Conservation (phyloP, 192 early-diverging fungal genomes). For the Dispira parvispora region DNA sequence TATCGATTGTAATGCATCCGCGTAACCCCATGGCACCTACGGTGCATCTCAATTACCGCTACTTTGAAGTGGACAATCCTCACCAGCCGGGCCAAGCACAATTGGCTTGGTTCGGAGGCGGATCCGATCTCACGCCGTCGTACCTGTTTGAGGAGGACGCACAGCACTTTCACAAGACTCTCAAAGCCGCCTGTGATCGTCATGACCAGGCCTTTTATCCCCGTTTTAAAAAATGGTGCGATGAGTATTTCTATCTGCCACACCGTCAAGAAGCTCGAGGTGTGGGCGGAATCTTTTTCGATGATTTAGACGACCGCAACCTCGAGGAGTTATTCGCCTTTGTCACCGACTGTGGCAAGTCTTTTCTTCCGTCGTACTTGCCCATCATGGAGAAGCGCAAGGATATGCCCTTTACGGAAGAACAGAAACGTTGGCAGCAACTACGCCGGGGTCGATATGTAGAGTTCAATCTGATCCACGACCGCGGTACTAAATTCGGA, state of each 20-base stretch:
- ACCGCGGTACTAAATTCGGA: slow-evolving; percentile 98
- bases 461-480: slow-evolving; percentile 94
- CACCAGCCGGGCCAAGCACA: slow-evolving; percentile 43
- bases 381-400: slow-evolving; percentile 73
- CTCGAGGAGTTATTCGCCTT: slow-evolving; percentile 68
- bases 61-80: slow-evolving; percentile 72
- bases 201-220: slow-evolving; percentile 72
- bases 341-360: slow-evolving; percentile 64
- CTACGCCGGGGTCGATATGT: slow-evolving; percentile 89
- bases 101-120: slow-evolving; percentile 92
- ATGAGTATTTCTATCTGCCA: slow-evolving; percentile 77
- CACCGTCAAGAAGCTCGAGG: slow-evolving; percentile 85
- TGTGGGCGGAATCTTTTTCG: slow-evolving; percentile 97
- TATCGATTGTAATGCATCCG: slow-evolving; percentile 86
- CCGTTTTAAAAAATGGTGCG: slow-evolving; percentile 92
- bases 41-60: slow-evolving; percentile 91
- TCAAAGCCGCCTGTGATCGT: slow-evolving; percentile 86
- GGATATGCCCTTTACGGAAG: slow-evolving; percentile 54
- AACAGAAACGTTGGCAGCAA: slow-evolving; percentile 86
- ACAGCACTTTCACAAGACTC: slow-evolving; percentile 76
- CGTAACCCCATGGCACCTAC: slow-evolving; percentile 94
- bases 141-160: slow-evolving; percentile 88
- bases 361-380: slow-evolving; percentile 70
- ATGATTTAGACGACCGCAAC: slow-evolving; percentile 65
- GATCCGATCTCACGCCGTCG: slow-evolving; percentile 82